These are phyloP conservation scores for Penicillium aurantiogriseum DNA, from an alignment of 2,329 filamentous ascomycete species.

Conservation along the genomic window DNA sequence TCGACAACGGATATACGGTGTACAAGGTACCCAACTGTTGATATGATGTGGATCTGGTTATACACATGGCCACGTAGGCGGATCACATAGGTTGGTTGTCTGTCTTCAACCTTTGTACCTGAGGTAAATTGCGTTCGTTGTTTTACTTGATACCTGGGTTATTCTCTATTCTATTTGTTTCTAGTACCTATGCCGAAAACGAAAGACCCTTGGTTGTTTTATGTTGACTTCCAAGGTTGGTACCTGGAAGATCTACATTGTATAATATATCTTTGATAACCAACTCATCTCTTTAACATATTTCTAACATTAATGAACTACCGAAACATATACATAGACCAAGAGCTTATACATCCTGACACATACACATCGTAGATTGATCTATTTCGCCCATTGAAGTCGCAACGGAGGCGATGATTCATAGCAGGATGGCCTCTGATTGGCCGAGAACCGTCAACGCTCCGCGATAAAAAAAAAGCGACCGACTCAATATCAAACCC, in stretches of 20 bases:
- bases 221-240: not conserved
- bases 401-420: conserved; percentile 13
- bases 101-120: not conserved
- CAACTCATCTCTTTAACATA: not conserved
- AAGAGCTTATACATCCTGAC: not conserved
- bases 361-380: not conserved
- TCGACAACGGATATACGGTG: not conserved
- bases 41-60: not conserved
- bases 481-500: conserved; percentile 3
- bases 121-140: not conserved
- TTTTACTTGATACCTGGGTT: not conserved
- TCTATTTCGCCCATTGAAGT: not conserved
- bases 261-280: not conserved
- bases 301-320: not conserved
- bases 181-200: not conserved
- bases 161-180: not conserved
- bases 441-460: conserved; percentile 1
- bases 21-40: not conserved
- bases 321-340: not conserved
- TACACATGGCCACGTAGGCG: not conserved
- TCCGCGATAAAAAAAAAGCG: conserved; percentile 10
- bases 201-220: not conserved
- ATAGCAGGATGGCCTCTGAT: conserved; percentile 11
- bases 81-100: not conserved
- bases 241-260: not conserved